These are phyloP conservation scores for Chlamydomonas sp. DNA, from an alignment of 139 green algal genomes.

Conservation along the genomic window DNA sequence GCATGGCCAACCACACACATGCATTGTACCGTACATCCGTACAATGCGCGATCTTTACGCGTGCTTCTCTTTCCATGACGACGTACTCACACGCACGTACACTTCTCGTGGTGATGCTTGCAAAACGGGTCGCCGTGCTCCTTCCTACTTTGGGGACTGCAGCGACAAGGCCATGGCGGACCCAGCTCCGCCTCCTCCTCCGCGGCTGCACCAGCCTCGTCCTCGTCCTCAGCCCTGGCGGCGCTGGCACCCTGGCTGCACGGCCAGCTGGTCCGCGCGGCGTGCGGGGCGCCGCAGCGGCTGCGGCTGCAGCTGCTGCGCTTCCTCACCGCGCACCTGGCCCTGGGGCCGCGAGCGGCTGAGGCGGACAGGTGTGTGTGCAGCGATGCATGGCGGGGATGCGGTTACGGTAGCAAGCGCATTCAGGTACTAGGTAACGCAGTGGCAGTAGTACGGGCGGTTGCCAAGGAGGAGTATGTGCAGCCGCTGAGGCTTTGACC, in stretches of 20 bases:
- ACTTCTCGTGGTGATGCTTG: not conserved
- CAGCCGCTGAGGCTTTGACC: too few species aligned
- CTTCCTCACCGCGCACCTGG: slow-evolving; percentile 22
- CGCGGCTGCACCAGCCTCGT: not conserved
- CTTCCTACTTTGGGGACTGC: not conserved
- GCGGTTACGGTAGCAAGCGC: not conserved
- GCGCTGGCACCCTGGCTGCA: slow-evolving; percentile 17
- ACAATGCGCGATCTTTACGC: not conserved
- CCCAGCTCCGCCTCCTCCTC: not conserved
- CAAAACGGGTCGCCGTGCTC: not conserved
- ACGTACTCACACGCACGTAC: not conserved
- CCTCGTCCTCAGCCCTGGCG: not conserved
- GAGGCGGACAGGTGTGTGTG: slow-evolving; percentile 31
- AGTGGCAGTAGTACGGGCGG: not conserved
- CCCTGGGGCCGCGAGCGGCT: not conserved
- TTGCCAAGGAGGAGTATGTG: not conserved
- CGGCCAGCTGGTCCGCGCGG: slow-evolving; percentile 17
- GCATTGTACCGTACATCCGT: not conserved
- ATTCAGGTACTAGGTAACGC: not conserved
- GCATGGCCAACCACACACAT: not conserved
- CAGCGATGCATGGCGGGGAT: not conserved
- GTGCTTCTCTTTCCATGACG: not conserved
- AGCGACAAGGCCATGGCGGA: not conserved
- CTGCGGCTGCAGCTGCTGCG: slow-evolving; percentile 10
- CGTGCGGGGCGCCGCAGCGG: not conserved